phyloP scores from a whole-genome alignment of 208 protist species.

The Acanthamoeba castellanii region DNA sequence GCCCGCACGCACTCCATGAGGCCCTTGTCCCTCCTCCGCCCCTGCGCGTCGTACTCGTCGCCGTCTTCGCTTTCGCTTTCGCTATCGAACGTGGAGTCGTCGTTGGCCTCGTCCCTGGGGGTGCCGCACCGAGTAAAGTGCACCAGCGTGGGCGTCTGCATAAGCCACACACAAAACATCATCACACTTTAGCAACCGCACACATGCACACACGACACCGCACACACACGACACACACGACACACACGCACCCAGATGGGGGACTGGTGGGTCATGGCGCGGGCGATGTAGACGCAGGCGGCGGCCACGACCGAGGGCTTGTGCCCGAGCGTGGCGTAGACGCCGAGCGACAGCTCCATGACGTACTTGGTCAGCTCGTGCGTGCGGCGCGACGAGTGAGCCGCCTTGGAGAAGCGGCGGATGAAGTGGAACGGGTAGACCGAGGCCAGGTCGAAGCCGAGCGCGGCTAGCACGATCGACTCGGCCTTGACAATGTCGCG shows the following conservation, averaged over 20 bases:
- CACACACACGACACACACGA: not conserved
- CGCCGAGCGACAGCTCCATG: constrained; percentile 80
- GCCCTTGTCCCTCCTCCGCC: not conserved
- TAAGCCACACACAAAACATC: not conserved
- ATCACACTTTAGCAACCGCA: not conserved
- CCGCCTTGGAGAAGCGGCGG: constrained; percentile 51
- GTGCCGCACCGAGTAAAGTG: not conserved
- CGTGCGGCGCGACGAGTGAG: not conserved
- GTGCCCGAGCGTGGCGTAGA: constrained; percentile 76
- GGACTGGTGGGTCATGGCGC: constrained; percentile 56
- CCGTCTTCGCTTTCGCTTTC: not conserved
- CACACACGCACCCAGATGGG: not conserved
- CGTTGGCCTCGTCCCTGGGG: too few relatives aligned
- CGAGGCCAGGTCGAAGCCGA: constrained; percentile 9
- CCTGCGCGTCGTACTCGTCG: not conserved
- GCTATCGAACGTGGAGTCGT: too few relatives aligned
- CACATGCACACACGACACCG: not conserved
- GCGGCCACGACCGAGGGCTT: constrained; percentile 85
- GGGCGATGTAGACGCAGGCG: constrained; percentile 80
- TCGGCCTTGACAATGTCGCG: constrained; percentile 45
- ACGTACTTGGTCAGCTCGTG: constrained; percentile 74
- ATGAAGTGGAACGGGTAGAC: constrained; percentile 21
- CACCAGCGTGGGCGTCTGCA: constrained; percentile 24
- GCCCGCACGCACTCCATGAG: constrained; percentile 51
- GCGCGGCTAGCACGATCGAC: not conserved